Conservation (phyloP, 371 early-diverging fungal species). For the Mortierella sp. region DNA sequence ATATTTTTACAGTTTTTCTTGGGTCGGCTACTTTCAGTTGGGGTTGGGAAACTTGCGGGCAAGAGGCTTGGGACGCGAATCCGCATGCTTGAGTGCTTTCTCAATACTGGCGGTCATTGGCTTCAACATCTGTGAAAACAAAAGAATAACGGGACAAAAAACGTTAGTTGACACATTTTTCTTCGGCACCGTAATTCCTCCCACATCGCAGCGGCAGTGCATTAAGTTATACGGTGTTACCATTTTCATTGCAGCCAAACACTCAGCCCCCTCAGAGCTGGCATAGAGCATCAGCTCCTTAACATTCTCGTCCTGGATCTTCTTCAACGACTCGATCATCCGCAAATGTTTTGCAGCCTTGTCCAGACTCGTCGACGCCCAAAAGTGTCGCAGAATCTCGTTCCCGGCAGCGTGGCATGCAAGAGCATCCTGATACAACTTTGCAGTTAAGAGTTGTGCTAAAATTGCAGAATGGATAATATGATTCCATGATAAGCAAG, state of each 20-base stretch:
- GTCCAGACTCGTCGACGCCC: constrained; percentile 70
- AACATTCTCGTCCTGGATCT: constrained; percentile 64
- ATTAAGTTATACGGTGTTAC: constrained; percentile 3
- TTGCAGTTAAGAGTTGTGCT: constrained; percentile 61
- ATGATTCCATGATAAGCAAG: neutral
- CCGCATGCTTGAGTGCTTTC: constrained; percentile 62
- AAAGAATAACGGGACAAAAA: too few relatives aligned
- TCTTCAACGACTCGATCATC: constrained; percentile 68
- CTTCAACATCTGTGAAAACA: constrained; percentile 59
- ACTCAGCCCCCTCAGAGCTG: constrained; percentile 22
- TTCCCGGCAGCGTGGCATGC: constrained; percentile 72
- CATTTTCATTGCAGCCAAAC: constrained; percentile 40
- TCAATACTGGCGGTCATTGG: constrained; percentile 63
- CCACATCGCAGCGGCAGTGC: neutral
- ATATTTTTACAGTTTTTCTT: constrained; percentile 5
- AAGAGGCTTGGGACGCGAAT: constrained; percentile 24
- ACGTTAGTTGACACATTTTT: neutral
- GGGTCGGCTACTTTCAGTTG: neutral
- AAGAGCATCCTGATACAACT: constrained; percentile 63
- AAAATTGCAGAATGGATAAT: neutral
- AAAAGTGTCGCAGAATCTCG: constrained; percentile 76
- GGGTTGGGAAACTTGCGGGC: constrained; percentile 13
- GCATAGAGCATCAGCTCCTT: constrained; percentile 59
- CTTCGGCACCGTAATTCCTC: neutral
- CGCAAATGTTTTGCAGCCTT: constrained; percentile 66